Conservation (phyloP, 768 basidiomycete species). For the Hygrophorus russula region DNA sequence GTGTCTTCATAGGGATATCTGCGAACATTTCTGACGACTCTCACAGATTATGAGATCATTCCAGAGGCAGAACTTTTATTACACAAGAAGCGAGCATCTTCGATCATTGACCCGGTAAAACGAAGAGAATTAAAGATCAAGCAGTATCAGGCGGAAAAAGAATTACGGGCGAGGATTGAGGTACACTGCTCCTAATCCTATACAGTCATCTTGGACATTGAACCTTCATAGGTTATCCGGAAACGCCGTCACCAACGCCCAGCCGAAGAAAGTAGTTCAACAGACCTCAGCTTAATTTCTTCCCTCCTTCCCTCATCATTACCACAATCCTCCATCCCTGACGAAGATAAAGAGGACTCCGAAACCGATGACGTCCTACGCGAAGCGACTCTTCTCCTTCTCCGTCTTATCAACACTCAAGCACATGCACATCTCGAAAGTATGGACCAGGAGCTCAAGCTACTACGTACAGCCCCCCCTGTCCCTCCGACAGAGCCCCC, state of each 20-base stretch:
- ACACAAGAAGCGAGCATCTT: constrained; percentile 34
- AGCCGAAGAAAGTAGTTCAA: constrained; percentile 18
- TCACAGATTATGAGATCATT: constrained; percentile 60
- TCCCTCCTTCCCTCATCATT: constrained; percentile 41
- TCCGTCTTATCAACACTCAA: constrained; percentile 63
- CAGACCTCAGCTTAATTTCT: constrained; percentile 52
- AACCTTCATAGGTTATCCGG: constrained; percentile 31
- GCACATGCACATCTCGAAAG: constrained; percentile 57
- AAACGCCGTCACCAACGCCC: constrained; percentile 37
- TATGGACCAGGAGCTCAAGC: constrained; percentile 58
- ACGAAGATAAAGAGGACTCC: constrained; percentile 38
- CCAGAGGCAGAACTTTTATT: constrained; percentile 48
- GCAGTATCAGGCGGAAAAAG: constrained; percentile 82
- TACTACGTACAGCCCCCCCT: constrained; percentile 48
- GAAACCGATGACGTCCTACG: constrained; percentile 59
- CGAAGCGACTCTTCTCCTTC: constrained; percentile 54
- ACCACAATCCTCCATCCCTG: constrained; percentile 10
- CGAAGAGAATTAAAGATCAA: constrained; percentile 84
- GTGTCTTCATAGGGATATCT: constrained; percentile 33
- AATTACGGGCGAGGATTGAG: constrained; percentile 58
- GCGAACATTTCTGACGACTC: constrained; percentile 30
- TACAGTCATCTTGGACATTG: not conserved
- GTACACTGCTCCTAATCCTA: constrained; percentile 24
- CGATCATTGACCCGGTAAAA: constrained; percentile 52
- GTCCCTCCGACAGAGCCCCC: constrained; percentile 12